Base-by-base conservation (phyloP, 2,329 filamentous ascomycete genomes). In the Ceratocystis diversiconidia region DNA sequence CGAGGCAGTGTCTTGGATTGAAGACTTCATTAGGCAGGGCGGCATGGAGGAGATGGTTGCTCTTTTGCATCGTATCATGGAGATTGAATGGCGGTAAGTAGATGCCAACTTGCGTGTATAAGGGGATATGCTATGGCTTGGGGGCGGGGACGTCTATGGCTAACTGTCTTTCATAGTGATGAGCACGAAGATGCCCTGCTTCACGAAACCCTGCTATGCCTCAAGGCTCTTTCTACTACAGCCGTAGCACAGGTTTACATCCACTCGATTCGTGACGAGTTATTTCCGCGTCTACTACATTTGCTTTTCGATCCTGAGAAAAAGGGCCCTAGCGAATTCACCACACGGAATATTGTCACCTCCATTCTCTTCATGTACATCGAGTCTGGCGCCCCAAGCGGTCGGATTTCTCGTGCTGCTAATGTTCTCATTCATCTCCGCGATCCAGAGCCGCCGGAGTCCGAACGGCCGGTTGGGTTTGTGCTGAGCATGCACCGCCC, bases 251-350 rank as follows among this genome's bases (percentile, higher is more conserved):
- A 96, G 71, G 84, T 88, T 69, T 89, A 92, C 72, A 82, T 99
- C 6, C 83, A 89, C 69, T 84, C 85, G 8, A 89, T 96, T 66
- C 90, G 95, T 70, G 79, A 80, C 5, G 86, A 87, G 0, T 80
- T 99, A 7, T 96, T 97, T 72, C 90, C 92, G 1, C 89, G 89
- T 30, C 78, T 99, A 60, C 77, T 97, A 60, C 83, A 84, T 67
- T 91, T 97, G 87, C 80, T 97, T 50, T 97, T 97, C 71, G 92
- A 96, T 71, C 90, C 95, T n/a, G 92, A 97, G 73, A 95, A 92
- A 78, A 97, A 97, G 74, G 94, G 94, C 0, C 94, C 94, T 0
- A 95, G 90, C 77, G 94, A 99, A 75, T 99, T 96, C 74, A 94
- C 89, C 3, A 97, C 94, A 12, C 86, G 94, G 65, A 88, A 87